phyloP scores from a whole-genome alignment of 108 stramenopile genomes.

The Pseudonitzschia pungens region DNA sequence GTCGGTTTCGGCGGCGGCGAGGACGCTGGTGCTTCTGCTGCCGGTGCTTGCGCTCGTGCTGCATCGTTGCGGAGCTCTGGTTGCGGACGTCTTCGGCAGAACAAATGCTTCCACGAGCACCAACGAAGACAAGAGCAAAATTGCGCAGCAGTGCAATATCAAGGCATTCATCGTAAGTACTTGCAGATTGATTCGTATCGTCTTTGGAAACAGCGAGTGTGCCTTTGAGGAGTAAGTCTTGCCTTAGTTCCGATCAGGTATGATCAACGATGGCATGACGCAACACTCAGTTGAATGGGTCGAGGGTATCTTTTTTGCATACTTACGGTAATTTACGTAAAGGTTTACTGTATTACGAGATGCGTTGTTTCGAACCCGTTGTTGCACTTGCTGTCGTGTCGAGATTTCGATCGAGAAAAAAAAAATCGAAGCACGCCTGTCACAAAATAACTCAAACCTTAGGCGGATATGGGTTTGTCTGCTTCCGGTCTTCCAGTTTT shows the following conservation, averaged over 20 bases:
- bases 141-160: background rate
- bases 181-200: background rate
- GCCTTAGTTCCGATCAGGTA: background rate
- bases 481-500: too few species aligned
- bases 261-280: background rate
- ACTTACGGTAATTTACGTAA: too few species aligned
- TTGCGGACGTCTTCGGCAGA: background rate
- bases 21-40: background rate
- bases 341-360: too few species aligned
- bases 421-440: background rate
- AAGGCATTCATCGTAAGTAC: background rate
- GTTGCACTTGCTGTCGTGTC: background rate
- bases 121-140: background rate
- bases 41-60: background rate
- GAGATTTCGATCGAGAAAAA: too few species aligned
- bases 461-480: background rate
- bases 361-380: constrained; percentile 1
- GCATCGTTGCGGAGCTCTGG: background rate
- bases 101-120: background rate
- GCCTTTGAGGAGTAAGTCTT: background rate
- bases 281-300: too few species aligned
- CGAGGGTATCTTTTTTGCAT: background rate
- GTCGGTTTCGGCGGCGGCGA: background rate
- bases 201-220: background rate
- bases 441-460: background rate